These are phyloP conservation scores for Wallacemonas rigidus DNA, from an alignment of 208 protist genomes.

Conservation along the genomic window DNA sequence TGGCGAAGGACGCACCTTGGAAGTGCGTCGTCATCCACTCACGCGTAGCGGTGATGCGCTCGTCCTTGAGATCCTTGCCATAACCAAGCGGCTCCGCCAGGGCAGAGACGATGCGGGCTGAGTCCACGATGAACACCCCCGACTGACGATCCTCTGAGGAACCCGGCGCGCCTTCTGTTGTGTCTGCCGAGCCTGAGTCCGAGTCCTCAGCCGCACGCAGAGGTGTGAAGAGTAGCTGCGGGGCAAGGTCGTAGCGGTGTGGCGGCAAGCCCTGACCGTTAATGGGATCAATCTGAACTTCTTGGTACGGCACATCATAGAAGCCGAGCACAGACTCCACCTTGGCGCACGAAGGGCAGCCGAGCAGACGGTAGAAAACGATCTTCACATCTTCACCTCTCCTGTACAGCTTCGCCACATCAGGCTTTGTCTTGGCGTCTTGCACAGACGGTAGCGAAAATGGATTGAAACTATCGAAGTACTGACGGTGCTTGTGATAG, in stretches of 20 bases:
- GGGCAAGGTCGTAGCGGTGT: constrained; percentile 65
- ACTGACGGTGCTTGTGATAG: constrained; percentile 21
- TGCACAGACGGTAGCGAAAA: background rate
- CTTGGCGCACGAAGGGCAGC: constrained; percentile 88
- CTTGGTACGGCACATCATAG: constrained; percentile 66
- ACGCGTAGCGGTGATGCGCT: constrained; percentile 45
- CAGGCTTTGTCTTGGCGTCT: background rate
- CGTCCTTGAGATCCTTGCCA: constrained; percentile 46
- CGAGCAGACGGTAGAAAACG: constrained; percentile 70
- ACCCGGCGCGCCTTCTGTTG: constrained; percentile 6
- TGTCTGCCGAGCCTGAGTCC: background rate
- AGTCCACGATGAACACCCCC: constrained; percentile 66
- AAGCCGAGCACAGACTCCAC: constrained; percentile 75
- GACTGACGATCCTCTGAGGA: background rate
- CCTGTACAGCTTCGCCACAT: constrained; percentile 11
- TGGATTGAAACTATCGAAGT: constrained; percentile 17
- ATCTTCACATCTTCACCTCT: constrained; percentile 42
- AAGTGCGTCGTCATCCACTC: constrained; percentile 77
- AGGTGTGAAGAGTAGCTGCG: constrained; percentile 63
- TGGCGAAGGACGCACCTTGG: constrained; percentile 68
- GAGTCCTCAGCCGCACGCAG: constrained; percentile 1
- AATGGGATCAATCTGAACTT: constrained; percentile 72
- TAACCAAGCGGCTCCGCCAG: constrained; percentile 60
- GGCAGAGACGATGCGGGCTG: constrained; percentile 46
- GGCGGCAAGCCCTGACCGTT: constrained; percentile 62